Evolutionary conservation across 2,329 filamentous ascomycete genomes (phyloP).

Genomic region (Aspergillus neotritici): DNA sequence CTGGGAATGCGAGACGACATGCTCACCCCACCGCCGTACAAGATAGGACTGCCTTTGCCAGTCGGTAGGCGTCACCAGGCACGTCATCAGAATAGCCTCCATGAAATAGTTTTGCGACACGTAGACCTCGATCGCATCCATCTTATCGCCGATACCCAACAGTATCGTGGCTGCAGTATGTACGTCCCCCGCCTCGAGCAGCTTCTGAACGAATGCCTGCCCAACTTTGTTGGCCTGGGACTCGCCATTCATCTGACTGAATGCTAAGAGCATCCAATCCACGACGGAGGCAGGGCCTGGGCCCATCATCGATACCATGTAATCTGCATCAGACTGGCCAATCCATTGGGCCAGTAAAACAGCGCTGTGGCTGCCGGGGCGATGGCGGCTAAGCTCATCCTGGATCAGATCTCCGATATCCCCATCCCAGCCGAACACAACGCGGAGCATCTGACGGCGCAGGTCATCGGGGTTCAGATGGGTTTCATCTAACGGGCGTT

Average conservation of each 20-base stretch:
- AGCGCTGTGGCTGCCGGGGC: constrained; percentile 65
- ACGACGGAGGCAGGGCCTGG: constrained; percentile 85
- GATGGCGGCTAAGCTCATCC: constrained; percentile 75
- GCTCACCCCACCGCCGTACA: constrained; percentile 90
- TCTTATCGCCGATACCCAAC: constrained; percentile 83
- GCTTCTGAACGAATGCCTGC: constrained; percentile 80
- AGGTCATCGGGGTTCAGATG: constrained; percentile 69
- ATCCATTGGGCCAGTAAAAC: constrained; percentile 91
- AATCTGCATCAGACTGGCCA: constrained; percentile 73
- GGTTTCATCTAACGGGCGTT: constrained; percentile 52
- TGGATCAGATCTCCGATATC: constrained; percentile 74
- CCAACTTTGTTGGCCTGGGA: constrained; percentile 83
- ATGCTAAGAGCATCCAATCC: constrained; percentile 93
- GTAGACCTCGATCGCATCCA: constrained; percentile 95
- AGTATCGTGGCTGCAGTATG: constrained; percentile 91
- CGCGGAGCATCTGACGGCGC: constrained; percentile 81
- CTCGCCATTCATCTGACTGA: constrained; percentile 77
- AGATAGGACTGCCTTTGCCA: constrained; percentile 89
- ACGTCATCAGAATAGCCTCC: constrained; percentile 86
- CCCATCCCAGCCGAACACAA: constrained; percentile 91
- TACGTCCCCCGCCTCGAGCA: constrained; percentile 83
- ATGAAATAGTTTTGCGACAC: constrained; percentile 85
- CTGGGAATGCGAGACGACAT: constrained; percentile 78
- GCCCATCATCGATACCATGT: constrained; percentile 67
- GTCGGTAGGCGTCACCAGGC: constrained; percentile 72